phyloP scores from a whole-genome alignment of 2,329 filamentous ascomycete species.

The Nothopassalora personata region DNA sequence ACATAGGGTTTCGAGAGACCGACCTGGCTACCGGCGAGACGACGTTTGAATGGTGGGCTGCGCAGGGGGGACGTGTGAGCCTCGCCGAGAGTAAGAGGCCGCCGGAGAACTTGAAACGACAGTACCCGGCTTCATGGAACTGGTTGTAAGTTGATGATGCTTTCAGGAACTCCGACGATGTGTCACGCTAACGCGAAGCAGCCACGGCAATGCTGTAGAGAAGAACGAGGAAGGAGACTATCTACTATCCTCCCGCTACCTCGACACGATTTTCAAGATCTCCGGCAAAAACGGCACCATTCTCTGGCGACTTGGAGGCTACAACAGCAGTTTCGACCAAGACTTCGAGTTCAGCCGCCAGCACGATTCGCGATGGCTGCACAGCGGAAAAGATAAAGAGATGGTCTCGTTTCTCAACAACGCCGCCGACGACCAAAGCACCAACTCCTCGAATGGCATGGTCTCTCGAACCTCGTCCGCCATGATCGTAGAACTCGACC shows the following conservation, averaged over 20 bases:
- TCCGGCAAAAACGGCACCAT: conserved; percentile 33
- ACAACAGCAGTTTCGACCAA: conserved; percentile 7
- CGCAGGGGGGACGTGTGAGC: conserved; percentile 26
- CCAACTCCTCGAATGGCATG: background rate
- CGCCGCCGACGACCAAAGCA: background rate
- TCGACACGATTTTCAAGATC: conserved; percentile 36
- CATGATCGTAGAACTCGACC: background rate
- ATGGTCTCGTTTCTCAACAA: conserved; percentile 10
- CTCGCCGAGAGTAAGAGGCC: conserved; percentile 28
- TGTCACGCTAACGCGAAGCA: background rate
- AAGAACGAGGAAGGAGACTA: conserved; percentile 36
- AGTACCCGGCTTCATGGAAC: conserved; percentile 8
- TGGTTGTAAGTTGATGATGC: conserved; percentile 7
- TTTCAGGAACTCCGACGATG: too few species aligned
- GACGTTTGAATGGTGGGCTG: conserved; percentile 35
- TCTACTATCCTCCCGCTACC: conserved; percentile 36
- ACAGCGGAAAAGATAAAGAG: background rate
- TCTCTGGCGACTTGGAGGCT: conserved; percentile 34
- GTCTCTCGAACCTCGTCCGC: background rate
- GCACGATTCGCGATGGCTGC: background rate
- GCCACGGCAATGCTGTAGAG: conserved; percentile 38
- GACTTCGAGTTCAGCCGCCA: conserved; percentile 1
- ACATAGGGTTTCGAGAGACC: conserved; percentile 24
- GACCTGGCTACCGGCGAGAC: conserved; percentile 31
- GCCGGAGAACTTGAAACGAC: background rate